phyloP scores from a whole-genome alignment of 192 early-diverging fungal species.

The Gryganskiella cystojenkinii region DNA sequence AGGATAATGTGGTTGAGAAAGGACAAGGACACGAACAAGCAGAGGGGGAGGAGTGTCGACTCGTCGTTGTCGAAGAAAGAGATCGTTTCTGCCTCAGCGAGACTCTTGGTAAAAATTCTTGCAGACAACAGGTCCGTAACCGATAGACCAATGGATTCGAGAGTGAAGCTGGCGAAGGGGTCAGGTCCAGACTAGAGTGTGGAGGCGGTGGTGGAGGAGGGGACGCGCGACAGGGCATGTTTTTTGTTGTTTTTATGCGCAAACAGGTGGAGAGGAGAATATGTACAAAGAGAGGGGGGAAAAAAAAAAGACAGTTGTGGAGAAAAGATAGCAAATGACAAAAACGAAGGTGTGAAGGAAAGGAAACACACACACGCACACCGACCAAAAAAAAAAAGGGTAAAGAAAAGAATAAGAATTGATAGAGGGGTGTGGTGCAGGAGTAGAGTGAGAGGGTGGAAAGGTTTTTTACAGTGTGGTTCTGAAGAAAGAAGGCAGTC shows the following conservation, averaged over 20 bases:
- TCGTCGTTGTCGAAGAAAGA: slow-evolving; percentile 5
- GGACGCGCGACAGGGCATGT: slow-evolving; percentile 45
- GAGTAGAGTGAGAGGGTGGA: no score
- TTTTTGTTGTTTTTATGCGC: neutral
- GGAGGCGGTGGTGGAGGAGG: slow-evolving; percentile 46
- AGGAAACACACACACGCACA: neutral
- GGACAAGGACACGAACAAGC: neutral
- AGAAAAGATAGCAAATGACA: neutral
- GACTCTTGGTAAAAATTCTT: slow-evolving; percentile 37
- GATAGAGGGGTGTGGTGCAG: neutral
- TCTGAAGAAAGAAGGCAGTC: no score
- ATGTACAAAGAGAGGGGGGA: slow-evolving; percentile 5
- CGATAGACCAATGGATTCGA: slow-evolving; percentile 51
- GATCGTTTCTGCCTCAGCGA: slow-evolving; percentile 21
- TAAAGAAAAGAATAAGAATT: neutral
- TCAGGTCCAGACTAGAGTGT: slow-evolving; percentile 34
- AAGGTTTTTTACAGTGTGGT: no score
- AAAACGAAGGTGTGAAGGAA: neutral
- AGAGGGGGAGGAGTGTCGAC: neutral
- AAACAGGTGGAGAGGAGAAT: neutral
- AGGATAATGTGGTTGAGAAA: neutral
- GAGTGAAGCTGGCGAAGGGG: slow-evolving; percentile 25
- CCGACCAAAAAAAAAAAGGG: neutral
- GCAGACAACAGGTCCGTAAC: slow-evolving; percentile 39
- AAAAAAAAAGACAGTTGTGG: neutral